Percentiles rank a stretch among this genome's conserved stretches.
These are phyloP conservation scores for Thymus quinquecostatus DNA, from an alignment of 257 asterid genomes.

Conservation along the genomic window DNA sequence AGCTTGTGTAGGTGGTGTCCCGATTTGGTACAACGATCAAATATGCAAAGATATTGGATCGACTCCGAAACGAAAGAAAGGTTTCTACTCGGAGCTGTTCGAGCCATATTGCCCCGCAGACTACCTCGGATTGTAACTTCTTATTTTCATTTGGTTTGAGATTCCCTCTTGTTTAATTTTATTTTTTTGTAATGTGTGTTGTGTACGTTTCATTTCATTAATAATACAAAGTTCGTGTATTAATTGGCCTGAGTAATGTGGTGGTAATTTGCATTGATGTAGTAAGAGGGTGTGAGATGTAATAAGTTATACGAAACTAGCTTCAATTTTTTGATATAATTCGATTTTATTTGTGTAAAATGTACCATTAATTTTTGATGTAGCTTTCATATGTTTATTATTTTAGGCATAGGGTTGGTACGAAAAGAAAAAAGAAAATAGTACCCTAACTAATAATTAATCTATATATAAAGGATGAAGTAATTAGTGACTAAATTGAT, in stretches of 20 bases:
- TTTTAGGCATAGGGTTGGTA: no score
- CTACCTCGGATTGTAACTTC: background rate
- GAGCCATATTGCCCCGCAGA: constrained; percentile 52
- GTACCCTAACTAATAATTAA: no score
- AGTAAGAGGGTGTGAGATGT: background rate
- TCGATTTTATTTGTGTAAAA: no score
- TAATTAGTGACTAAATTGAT: no score
- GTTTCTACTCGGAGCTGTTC: constrained; percentile 49
- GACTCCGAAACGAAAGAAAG: constrained; percentile 64
- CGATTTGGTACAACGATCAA: constrained; percentile 64
- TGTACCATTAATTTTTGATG: no score
- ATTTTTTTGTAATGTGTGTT: background rate
- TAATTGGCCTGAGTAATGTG: background rate
- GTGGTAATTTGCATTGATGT: background rate
- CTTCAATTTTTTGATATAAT: no score
- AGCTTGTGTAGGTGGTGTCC: constrained; percentile 49
- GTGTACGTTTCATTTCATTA: background rate
- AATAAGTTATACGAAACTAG: no score
- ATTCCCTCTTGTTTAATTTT: no score
- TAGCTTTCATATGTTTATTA: no score
- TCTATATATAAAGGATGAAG: no score
- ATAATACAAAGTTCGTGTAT: background rate
- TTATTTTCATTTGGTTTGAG: background rate
- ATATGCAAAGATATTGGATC: constrained; percentile 64
- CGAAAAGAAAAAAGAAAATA: no score